phyloP scores from a whole-genome alignment of 2,329 filamentous ascomycete genomes.

The Coniochaeta prunicola region DNA sequence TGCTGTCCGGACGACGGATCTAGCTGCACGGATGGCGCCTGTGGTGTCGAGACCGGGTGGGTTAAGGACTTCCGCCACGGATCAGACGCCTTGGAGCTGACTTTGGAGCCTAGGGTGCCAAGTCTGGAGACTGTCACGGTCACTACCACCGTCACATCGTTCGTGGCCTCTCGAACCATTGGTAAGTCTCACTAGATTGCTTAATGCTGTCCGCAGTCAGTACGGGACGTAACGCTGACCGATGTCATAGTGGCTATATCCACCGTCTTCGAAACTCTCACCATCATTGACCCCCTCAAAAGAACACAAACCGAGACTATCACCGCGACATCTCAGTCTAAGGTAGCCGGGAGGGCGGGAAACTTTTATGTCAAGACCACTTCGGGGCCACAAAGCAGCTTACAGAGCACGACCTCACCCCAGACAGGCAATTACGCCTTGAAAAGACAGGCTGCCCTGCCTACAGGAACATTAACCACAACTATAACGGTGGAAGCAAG shows the following conservation, averaged over 20 bases:
- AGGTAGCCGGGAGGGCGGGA: not conserved
- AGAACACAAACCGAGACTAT: slow-evolving; percentile 1
- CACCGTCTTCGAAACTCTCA: slow-evolving; percentile 1
- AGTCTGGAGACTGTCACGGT: not conserved
- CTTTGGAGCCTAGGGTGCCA: not conserved
- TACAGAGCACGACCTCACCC: not conserved
- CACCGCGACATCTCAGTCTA: not conserved
- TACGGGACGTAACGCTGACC: not conserved
- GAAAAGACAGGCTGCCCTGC: not conserved
- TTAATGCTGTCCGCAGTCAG: not conserved
- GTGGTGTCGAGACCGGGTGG: not conserved
- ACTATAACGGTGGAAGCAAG: slow-evolving; percentile 4
- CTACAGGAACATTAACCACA: not conserved
- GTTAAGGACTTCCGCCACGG: slow-evolving; percentile 1
- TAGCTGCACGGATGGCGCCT: slow-evolving; percentile 5
- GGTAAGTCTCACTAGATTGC: not conserved
- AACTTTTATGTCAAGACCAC: not conserved
- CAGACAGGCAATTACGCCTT: not conserved
- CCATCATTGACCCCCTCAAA: not conserved
- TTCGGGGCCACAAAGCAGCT: not conserved
- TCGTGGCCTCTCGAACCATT: not conserved
- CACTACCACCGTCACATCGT: not conserved
- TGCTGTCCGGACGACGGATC: slow-evolving; percentile 7
- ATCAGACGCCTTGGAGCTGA: not conserved
- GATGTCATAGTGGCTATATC: not conserved